Evolutionary conservation across 805 yeast genomes (phyloP).

Genomic region (Candida ortonii): DNA sequence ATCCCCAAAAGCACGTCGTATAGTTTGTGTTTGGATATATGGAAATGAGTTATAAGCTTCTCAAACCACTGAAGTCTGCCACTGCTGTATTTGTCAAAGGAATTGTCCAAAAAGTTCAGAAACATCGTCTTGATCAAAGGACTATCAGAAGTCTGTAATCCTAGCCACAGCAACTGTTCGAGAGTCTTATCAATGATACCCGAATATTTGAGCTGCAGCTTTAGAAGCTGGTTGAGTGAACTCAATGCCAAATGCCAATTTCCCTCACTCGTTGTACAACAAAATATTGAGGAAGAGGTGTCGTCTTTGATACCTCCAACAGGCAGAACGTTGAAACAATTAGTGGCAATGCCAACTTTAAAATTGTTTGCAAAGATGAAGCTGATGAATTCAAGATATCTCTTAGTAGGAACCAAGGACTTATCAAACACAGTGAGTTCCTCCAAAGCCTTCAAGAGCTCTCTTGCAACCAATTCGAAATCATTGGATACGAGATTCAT

Average conservation of each 20-base stretch:
- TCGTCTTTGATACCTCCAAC: conserved; percentile 24
- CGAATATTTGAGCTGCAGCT: conserved; percentile 18
- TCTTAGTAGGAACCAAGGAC: conserved; percentile 28
- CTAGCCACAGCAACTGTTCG: conserved; percentile 32
- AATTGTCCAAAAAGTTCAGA: conserved; percentile 21
- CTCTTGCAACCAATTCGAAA: conserved; percentile 35
- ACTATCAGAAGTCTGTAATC: conserved; percentile 29
- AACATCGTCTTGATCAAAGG: conserved; percentile 21
- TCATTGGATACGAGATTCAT: conserved; percentile 34
- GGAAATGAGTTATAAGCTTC: conserved; percentile 27
- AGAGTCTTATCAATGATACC: conserved; percentile 16
- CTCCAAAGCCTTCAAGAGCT: conserved; percentile 41
- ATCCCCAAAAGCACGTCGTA: conserved; percentile 21
- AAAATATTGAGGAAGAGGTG: conserved; percentile 28
- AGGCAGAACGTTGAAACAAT: conserved; percentile 24
- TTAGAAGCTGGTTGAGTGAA: conserved; percentile 30
- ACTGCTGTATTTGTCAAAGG: conserved; percentile 11
- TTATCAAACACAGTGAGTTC: conserved; percentile 48
- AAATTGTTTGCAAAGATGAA: conserved; percentile 34
- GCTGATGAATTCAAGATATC: conserved; percentile 33
- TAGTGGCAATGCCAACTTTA: conserved; percentile 30
- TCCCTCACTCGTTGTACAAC: conserved; percentile 32
- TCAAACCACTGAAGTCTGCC: conserved; percentile 29
- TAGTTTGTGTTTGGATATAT: conserved; percentile 23
- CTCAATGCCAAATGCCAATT: conserved; percentile 27